Conservation (phyloP, 2,329 filamentous ascomycete genomes). For the Teratosphaeriaceae sp. region DNA sequence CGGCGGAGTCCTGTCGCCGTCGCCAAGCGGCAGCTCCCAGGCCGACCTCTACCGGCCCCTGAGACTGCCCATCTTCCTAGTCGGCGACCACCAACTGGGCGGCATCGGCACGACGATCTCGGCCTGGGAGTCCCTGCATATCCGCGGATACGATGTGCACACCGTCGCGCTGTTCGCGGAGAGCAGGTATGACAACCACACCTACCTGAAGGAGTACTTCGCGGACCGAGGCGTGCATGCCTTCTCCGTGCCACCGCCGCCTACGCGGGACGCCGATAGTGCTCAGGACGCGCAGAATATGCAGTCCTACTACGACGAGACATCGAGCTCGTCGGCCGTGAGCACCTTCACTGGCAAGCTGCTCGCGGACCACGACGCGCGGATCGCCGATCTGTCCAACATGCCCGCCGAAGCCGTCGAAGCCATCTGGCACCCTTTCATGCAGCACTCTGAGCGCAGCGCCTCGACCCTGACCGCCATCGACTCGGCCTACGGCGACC, state of each 20-base stretch:
- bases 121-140: conserved; percentile 67
- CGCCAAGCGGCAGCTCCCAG: conserved; percentile 68
- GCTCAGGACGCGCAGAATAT: conserved; percentile 52
- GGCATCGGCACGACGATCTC: conserved; percentile 77
- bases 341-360: conserved; percentile 46
- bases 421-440: conserved; percentile 81
- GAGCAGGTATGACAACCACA: conserved; percentile 58
- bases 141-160: conserved; percentile 74
- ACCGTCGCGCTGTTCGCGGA: conserved; percentile 64
- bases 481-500: conserved; percentile 73
- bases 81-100: conserved; percentile 69
- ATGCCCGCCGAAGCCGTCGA: conserved; percentile 57
- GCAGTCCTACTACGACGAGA: conserved; percentile 55
- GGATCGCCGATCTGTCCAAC: conserved; percentile 53
- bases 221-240: conserved; percentile 51
- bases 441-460: conserved; percentile 63
- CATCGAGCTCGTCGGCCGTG: conserved; percentile 36
- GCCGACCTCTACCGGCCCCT: conserved; percentile 71
- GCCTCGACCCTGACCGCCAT: conserved; percentile 63
- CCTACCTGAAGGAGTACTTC: conserved; percentile 65
- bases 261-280: conserved; percentile 36
- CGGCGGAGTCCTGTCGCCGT: conserved; percentile 73
- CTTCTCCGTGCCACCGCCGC: conserved; percentile 53
- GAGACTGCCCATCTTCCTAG: conserved; percentile 64
- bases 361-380: conserved; percentile 45